phyloP scores from a whole-genome alignment of 176 grass and related monocot species.

The Oryza punctata region DNA sequence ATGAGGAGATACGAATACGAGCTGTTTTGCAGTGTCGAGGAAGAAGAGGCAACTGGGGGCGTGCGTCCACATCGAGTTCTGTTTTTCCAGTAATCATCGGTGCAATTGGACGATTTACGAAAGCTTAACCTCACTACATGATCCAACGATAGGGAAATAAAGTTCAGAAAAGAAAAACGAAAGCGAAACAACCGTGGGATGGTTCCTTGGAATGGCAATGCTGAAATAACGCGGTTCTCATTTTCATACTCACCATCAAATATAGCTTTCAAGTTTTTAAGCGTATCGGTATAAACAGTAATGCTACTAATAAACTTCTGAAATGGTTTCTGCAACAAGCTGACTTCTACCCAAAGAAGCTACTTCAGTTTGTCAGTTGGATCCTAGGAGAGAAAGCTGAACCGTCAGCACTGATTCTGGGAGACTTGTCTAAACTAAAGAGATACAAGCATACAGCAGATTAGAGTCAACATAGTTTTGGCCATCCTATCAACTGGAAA shows the following conservation, averaged over 20 bases:
- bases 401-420: background rate
- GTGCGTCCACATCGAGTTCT: slow-evolving; percentile 10
- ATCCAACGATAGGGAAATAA: background rate
- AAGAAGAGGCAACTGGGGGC: background rate
- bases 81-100: background rate
- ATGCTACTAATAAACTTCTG: background rate
- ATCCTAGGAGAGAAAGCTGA: background rate
- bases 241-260: background rate
- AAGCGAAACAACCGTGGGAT: slow-evolving; percentile 2
- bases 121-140: slow-evolving; percentile 5
- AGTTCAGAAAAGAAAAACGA: background rate
- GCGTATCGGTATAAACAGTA: background rate
- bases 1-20: background rate
- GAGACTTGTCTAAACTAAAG: background rate
- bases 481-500: background rate
- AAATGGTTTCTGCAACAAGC: background rate
- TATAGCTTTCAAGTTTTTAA: slow-evolving; percentile 25
- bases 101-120: background rate
- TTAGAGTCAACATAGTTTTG: background rate
- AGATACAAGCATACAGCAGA: background rate
- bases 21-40: background rate
- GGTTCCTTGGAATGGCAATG: slow-evolving; percentile 32
- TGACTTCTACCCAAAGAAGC: background rate
- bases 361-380: background rate
- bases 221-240: slow-evolving; percentile 25